Percentiles rank a stretch among this genome's conserved stretches.
Conservation (phyloP, 1,139 yeast genomes). For the Yamadazyma sp. region DNA sequence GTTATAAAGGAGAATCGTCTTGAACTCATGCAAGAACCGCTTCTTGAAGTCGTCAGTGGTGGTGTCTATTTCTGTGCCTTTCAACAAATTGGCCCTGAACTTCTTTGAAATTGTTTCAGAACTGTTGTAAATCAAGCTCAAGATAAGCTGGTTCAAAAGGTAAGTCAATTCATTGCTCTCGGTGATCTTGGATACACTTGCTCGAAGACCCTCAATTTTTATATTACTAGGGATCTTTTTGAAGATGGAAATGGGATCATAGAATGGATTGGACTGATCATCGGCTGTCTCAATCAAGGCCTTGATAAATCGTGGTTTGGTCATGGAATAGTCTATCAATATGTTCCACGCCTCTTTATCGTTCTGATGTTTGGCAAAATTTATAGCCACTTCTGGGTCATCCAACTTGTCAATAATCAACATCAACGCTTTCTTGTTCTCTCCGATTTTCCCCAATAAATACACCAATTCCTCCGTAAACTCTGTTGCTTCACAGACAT, state of each 20-base stretch:
- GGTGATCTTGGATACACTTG: conserved; percentile 62
- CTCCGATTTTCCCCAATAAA: conserved; percentile 81
- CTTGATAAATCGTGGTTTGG: conserved; percentile 70
- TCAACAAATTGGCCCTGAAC: conserved; percentile 35
- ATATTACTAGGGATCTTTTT: conserved; percentile 62
- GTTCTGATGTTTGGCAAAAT: conserved; percentile 71
- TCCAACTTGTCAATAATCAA: conserved; percentile 74
- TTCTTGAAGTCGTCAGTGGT: conserved; percentile 15
- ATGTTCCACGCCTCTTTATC: conserved; percentile 80
- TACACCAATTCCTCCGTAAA: conserved; percentile 73
- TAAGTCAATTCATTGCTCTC: conserved; percentile 63
- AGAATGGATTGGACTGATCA: conserved; percentile 45
- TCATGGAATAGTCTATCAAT: conserved; percentile 67
- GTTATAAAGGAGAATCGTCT: conserved; percentile 23
- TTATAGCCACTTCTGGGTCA: conserved; percentile 80
- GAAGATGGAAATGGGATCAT: conserved; percentile 70
- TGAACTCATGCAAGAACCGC: conserved; percentile 20
- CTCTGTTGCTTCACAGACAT: conserved; percentile 55
- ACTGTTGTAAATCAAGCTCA: conserved; percentile 62
- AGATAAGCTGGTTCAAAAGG: conserved; percentile 57
- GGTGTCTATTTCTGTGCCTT: conserved; percentile 40
- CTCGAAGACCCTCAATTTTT: conserved; percentile 64
- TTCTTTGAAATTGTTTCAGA: conserved; percentile 45
- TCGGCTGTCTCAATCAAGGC: conserved; percentile 73
- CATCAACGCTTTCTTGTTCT: conserved; percentile 69